These are phyloP conservation scores for Lipomyces kockii DNA, from an alignment of 805 yeast genomes.

Conservation along the genomic window DNA sequence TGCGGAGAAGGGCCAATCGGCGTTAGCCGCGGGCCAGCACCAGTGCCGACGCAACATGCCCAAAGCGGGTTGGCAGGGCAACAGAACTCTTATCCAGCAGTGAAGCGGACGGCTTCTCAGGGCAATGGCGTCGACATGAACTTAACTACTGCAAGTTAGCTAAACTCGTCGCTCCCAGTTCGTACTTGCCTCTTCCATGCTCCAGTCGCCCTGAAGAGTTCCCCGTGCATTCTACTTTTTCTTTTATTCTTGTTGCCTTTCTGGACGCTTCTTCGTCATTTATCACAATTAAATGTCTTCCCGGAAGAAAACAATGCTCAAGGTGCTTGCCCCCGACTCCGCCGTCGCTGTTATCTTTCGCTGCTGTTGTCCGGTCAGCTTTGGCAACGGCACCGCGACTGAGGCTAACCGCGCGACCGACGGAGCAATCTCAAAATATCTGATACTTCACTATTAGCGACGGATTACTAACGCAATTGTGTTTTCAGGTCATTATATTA, in stretches of 20 bases:
- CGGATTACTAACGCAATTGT: slow-evolving; percentile 6
- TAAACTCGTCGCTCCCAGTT: neutral
- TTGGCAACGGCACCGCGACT: neutral
- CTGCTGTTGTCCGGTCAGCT: neutral
- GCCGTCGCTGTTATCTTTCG: neutral
- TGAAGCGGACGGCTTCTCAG: neutral
- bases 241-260: neutral
- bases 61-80: neutral
- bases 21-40: neutral
- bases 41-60: neutral
- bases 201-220: neutral
- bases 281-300: slow-evolving; percentile 31
- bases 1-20: neutral
- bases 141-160: neutral
- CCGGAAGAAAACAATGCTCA: slow-evolving; percentile 52
- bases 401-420: neutral
- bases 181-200: neutral
- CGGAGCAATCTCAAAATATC: neutral
- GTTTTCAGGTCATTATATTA: slow-evolving; percentile 72
- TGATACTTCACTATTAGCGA: neutral
- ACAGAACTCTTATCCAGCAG: neutral
- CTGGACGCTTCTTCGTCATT: neutral
- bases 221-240: neutral
- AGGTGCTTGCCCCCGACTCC: slow-evolving; percentile 40
- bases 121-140: neutral